Evolutionary conservation across 139 green algal species (phyloP), one percentile per base, ranked within the genome.

Genomic region (Chlamydomonas applanata): DNA sequence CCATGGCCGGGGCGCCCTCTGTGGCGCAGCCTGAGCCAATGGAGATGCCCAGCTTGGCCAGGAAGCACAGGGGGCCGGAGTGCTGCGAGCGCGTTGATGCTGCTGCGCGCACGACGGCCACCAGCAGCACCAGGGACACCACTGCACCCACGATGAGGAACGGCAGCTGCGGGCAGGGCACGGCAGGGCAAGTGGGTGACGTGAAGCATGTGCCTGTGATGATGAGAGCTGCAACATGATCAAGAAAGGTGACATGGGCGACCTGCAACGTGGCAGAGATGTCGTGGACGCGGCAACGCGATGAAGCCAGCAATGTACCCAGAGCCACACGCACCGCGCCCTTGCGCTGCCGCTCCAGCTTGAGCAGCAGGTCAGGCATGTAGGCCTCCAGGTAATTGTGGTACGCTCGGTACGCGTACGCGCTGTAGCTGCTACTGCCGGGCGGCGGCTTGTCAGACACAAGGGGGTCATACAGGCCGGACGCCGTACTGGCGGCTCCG

Each of bases 41-140:
- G 33, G 71, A 69, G 40, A 87, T 82, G n/a, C 82, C 82, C 44
- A 87, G 82, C 34, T 87, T 83, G n/a, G 82, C 71, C 46, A 87
- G 78, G 54, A 87, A 82, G 59, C 82, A 87, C 44, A 85, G 45
- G 7, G 71, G 53, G 22, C 82, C 82, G 19, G 72, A 33, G 25
- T 87, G 78, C 66, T 83, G 72, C 1, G 33, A 60, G 30, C 72
- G 71, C 34, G 82, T 75, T 34, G 71, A 79, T 2, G 75, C 76
- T 5, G 78, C 79, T 24, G 83, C 83, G 3, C 83, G 63, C 4
- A 85, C 52, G 9, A 88, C 59, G 2, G 83, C 76, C 11, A 80
- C 65, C 24, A 80, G 36, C 45, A 88, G 59, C n/a, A 88, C 53
- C n/a, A 88, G 73, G 29, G 65, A 29, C 40, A 85, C 32, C 62